phyloP scores from a whole-genome alignment of 2,329 filamentous ascomycete genomes.

The Xylariaceae sp. region DNA sequence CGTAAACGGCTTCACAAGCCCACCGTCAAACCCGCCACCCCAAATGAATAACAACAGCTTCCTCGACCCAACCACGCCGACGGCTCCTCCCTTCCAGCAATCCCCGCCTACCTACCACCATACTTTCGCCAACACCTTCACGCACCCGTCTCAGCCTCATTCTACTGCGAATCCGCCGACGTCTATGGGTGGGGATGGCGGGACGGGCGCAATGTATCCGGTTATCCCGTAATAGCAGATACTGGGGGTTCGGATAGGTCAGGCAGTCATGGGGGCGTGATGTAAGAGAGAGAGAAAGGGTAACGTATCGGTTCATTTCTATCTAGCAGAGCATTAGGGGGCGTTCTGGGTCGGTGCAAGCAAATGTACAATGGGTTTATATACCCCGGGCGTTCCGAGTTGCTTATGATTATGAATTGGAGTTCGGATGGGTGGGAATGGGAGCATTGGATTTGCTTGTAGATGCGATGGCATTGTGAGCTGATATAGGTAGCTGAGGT shows the following conservation, averaged over 20 bases:
- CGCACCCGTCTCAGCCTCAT: conserved; percentile 2
- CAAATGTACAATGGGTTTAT: no score
- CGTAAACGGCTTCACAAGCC: not conserved
- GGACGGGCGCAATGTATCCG: conserved; percentile 2
- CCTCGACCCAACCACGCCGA: not conserved
- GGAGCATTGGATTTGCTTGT: no score
- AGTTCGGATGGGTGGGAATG: no score
- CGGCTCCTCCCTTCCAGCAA: not conserved
- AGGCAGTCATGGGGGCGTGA: not conserved
- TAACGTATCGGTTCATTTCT: not conserved
- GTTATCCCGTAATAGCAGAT: not conserved
- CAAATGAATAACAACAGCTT: not conserved
- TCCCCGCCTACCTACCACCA: conserved; percentile 7
- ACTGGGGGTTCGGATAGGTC: not conserved
- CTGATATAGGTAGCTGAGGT: no score
- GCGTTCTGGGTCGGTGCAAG: not conserved
- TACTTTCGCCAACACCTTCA: conserved; percentile 7
- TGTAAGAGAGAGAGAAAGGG: no score
- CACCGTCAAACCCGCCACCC: not conserved
- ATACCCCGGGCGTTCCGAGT: no score
- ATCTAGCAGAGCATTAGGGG: not conserved
- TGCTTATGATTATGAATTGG: no score
- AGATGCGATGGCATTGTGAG: no score
- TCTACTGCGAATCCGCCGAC: not conserved
- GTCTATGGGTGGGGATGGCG: not conserved